phyloP scores from a whole-genome alignment of 73 alveolate species.

The Paramecium octaurelia region DNA sequence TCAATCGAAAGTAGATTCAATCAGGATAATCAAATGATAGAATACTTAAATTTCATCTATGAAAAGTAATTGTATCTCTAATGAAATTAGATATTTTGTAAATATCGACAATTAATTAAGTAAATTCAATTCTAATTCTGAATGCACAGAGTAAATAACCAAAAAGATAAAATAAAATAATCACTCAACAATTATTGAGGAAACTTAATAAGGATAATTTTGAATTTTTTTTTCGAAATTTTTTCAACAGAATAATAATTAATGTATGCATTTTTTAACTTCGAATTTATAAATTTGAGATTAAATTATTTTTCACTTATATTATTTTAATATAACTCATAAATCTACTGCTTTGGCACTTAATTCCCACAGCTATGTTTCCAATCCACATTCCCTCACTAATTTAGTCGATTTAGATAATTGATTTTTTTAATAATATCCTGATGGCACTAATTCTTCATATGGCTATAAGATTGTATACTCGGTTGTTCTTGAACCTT shows the following conservation, averaged over 20 bases:
- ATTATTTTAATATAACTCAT: not conserved
- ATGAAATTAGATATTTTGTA: not conserved
- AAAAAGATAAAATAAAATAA: not conserved
- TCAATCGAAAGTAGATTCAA: not conserved
- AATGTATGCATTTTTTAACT: not conserved
- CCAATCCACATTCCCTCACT: not conserved
- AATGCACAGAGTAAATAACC: not conserved
- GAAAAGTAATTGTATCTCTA: not conserved
- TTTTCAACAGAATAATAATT: not conserved
- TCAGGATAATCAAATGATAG: not conserved
- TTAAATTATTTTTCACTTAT: not conserved
- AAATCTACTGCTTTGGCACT: not conserved
- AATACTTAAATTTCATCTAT: not conserved
- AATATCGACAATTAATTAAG: not conserved
- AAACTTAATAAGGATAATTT: not conserved
- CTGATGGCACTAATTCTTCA: conserved; percentile 9
- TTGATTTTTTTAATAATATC: conserved; percentile 33
- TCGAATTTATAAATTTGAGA: not conserved
- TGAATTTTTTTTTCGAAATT: not conserved
- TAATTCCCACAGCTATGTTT: not conserved
- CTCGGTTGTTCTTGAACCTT: conserved; percentile 36
- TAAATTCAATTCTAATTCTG: not conserved
- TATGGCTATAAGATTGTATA: not conserved
- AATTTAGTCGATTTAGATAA: not conserved
- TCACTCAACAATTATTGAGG: not conserved